Evolutionary conservation across 345 rosid species (phyloP), one percentile per base, ranked within the genome.

Genomic region (Hypericum perforatum): DNA sequence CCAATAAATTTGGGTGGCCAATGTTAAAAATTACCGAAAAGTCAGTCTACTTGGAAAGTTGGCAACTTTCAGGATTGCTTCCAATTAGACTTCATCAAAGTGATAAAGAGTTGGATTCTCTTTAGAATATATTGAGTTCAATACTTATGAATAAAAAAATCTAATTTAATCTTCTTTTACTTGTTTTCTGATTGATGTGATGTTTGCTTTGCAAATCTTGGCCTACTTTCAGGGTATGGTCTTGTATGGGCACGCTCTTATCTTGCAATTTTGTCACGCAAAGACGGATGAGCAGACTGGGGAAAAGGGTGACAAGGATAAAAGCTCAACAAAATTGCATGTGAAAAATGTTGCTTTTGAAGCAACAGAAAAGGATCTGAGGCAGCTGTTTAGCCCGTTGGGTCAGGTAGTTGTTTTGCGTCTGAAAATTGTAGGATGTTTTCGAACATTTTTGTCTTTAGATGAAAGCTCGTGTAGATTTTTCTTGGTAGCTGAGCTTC

Each of bases 221-320:
- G 10, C 15, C 47, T 13, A 22, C 36, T 43, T 70, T 37, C 63
- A 92, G 95, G 98, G 95, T 55, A 88, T 90, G 62, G 53, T 79
- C 63, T 73, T 92, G 79, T 95, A 92, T 60, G 86, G 95, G 38
- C 98, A 92, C 69, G 96, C 98, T 70, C 86, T 88, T 52, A 77
- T 67, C 64, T 70, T 88, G 72, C 86, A 76, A 73, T 80, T 80
- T 58, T 81, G 89, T 63, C 95, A 83, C 60, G 79, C 79, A 60
- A 85, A 80, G 78, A 82, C 65, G 63, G 80, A 81, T 59, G 95
- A 85, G 45, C 72, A 63, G 45, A 70, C 58, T 37, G 59, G 43
- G 49, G 83, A 76, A 62, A 79, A 74, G 47, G 77, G 56, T 37
- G 84, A 59, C 54, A 85, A 74, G 64, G 84, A 87, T 64, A 77